These are phyloP conservation scores for Phanerochaete sordida DNA, from an alignment of 768 basidiomycete genomes.

Conservation along the genomic window DNA sequence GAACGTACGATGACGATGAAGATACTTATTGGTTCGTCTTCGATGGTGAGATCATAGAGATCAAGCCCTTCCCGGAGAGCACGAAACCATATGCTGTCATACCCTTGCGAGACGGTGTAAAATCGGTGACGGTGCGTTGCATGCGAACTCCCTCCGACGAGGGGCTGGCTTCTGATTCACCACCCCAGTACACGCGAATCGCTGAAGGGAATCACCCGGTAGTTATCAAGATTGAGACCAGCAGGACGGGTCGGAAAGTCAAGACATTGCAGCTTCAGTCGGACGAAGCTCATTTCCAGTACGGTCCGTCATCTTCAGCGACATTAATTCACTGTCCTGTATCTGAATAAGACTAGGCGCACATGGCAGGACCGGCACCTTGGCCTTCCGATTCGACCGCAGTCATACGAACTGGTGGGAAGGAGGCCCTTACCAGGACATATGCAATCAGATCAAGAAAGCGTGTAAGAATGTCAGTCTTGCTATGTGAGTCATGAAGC, in stretches of 20 bases:
- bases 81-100: not conserved
- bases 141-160: too few relatives aligned
- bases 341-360: slow-evolving; percentile 1
- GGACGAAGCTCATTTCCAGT: too few relatives aligned
- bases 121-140: not conserved
- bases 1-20: not conserved
- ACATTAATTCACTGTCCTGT: too few relatives aligned
- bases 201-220: not conserved
- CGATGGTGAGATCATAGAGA: not conserved
- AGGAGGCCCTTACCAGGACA: slow-evolving; percentile 1
- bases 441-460: slow-evolving; percentile 3
- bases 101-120: not conserved
- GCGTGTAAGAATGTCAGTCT: not conserved
- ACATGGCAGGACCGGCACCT: not conserved
- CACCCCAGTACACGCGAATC: too few relatives aligned
- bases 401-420: slow-evolving; percentile 7
- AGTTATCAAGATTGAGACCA: not conserved
- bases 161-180: too few relatives aligned
- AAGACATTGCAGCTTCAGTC: not conserved
- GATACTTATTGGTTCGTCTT: not conserved
- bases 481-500: not conserved
- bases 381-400: slow-evolving; percentile 10
- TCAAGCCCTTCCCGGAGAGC: not conserved
- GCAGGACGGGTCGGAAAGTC: not conserved
- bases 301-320: too few relatives aligned